Percentiles rank a stretch among this genome's conserved stretches.
phyloP scores from a whole-genome alignment of 345 rosid species.

The Camelina hispida region DNA sequence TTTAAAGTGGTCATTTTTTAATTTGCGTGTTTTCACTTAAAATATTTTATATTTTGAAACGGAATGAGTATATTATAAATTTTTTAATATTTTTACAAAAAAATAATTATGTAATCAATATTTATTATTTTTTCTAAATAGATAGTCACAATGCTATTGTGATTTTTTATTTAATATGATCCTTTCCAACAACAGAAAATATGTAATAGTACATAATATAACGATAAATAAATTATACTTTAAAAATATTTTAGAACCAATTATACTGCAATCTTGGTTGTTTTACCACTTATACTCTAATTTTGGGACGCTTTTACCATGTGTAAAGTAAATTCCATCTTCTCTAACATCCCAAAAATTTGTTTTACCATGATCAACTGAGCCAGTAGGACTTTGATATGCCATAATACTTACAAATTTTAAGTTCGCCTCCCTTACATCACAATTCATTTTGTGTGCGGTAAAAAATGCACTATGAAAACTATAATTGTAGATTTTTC shows the following conservation, averaged over 20 bases:
- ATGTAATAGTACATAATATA: background rate
- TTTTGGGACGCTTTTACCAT: background rate
- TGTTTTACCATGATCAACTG: conserved; percentile 14
- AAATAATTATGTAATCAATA: too few relatives aligned
- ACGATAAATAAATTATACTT: background rate
- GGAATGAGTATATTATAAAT: too few relatives aligned
- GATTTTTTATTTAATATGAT: background rate
- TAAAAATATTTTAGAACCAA: background rate
- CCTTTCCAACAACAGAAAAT: background rate
- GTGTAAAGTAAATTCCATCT: conserved; percentile 35
- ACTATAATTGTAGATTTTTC: background rate
- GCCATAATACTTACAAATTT: background rate
- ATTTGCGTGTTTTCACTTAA: too few relatives aligned
- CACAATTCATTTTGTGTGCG: background rate
- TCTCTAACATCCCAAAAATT: conserved; percentile 24
- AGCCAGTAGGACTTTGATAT: conserved; percentile 8
- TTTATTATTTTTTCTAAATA: too few relatives aligned
- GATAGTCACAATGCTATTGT: too few relatives aligned
- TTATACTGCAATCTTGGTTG: conserved; percentile 3
- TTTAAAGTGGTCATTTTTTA: too few relatives aligned
- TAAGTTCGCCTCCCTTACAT: background rate
- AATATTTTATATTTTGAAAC: too few relatives aligned
- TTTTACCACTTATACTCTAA: conserved; percentile 20
- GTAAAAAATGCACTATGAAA: conserved; percentile 4
- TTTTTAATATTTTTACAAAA: too few relatives aligned